Percentiles rank a stretch among this genome's conserved stretches.
phyloP scores from a whole-genome alignment of 768 basidiomycete species.

The Lactarius vividus region DNA sequence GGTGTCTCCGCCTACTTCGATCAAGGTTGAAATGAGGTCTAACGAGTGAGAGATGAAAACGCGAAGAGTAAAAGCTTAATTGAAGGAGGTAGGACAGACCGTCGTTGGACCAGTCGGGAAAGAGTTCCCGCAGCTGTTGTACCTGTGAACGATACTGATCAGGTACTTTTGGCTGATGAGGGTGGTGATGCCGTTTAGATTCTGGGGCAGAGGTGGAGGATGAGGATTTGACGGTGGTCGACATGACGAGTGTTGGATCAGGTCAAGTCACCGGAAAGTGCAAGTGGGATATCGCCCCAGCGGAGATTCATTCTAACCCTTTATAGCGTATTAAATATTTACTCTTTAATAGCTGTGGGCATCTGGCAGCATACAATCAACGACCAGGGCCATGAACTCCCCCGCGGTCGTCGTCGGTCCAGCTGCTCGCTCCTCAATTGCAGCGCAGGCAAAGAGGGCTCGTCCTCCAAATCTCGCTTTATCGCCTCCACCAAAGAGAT shows the following conservation, averaged over 20 bases:
- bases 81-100: constrained; percentile 40
- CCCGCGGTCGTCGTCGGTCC: constrained; percentile 19
- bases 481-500: constrained; percentile 28
- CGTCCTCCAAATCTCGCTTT: constrained; percentile 55
- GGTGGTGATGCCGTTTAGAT: constrained; percentile 31
- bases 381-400: constrained; percentile 18
- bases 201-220: constrained; percentile 22
- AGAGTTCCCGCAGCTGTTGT: constrained; percentile 65
- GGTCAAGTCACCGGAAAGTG: neutral
- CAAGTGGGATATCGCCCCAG: neutral
- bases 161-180: constrained; percentile 29
- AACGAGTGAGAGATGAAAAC: constrained; percentile 19
- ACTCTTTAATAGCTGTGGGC: neutral
- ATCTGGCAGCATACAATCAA: constrained; percentile 6
- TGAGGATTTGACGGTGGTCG: constrained; percentile 33
- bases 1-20: constrained; percentile 67
- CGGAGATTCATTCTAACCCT: constrained; percentile 10
- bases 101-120: constrained; percentile 67
- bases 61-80: constrained; percentile 18
- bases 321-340: neutral
- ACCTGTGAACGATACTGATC: constrained; percentile 54
- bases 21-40: constrained; percentile 69
- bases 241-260: constrained; percentile 22
- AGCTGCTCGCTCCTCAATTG: constrained; percentile 11
- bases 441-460: constrained; percentile 38